phyloP scores from a whole-genome alignment of 352 stramenopile genomes.

The Pythium phragmitis region DNA sequence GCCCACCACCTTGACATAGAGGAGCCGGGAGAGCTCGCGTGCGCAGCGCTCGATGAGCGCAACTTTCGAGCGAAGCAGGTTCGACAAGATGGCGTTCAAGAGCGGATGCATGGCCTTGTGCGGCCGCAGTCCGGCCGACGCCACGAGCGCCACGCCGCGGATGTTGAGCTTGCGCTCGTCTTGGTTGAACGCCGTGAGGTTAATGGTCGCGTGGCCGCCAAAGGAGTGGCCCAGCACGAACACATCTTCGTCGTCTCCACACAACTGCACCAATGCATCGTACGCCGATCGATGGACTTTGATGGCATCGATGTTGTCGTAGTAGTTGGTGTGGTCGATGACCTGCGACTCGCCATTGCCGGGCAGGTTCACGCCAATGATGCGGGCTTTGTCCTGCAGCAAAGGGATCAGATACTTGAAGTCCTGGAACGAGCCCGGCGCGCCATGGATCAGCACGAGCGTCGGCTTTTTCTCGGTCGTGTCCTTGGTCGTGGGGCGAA shows the following conservation, averaged over 20 bases:
- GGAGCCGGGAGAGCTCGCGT: conserved; percentile 15
- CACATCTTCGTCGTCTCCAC: conserved; percentile 15
- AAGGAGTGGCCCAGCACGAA: conserved; percentile 39
- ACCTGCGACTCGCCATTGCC: conserved; percentile 28
- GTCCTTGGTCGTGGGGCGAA: conserved; percentile 11
- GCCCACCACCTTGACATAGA: conserved; percentile 23
- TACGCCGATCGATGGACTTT: conserved; percentile 24
- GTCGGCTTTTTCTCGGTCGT: conserved; percentile 23
- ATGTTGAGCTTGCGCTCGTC: conserved; percentile 19
- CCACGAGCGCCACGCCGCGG: conserved; percentile 29
- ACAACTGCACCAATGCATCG: conserved; percentile 29
- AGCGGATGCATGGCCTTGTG: conserved; percentile 32
- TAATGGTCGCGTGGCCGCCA: conserved; percentile 31
- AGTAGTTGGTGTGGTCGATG: conserved; percentile 23
- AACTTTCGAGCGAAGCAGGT: conserved; percentile 23
- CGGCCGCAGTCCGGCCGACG: conserved; percentile 35
- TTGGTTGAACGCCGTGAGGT: conserved; percentile 25
- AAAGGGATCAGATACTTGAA: conserved; percentile 53
- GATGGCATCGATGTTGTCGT: conserved; percentile 22
- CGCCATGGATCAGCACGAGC: conserved; percentile 55
- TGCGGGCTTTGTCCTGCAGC: conserved; percentile 27
- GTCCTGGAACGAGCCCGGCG: conserved; percentile 50
- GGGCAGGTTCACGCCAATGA: conserved; percentile 33
- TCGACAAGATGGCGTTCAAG: conserved; percentile 15
- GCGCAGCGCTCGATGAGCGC: conserved; percentile 9